These are phyloP conservation scores for Cladosporium sp. DNA, from an alignment of 2,329 filamentous ascomycete species.

Conservation along the genomic window DNA sequence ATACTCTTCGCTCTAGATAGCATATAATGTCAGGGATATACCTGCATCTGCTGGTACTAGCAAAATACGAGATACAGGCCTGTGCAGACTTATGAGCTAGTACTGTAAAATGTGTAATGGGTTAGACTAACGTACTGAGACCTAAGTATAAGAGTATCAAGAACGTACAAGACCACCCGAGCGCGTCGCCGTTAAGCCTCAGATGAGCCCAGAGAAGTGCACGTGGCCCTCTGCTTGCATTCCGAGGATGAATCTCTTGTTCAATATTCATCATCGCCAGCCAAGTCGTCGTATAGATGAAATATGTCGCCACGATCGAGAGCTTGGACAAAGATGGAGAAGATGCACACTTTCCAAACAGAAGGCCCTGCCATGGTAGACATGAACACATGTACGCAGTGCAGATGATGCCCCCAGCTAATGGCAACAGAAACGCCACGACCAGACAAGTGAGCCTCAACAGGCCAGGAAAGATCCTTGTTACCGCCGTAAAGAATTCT, in stretches of 20 bases:
- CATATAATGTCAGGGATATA: too few species aligned
- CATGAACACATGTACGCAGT: neutral
- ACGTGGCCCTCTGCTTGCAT: neutral
- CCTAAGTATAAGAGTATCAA: neutral
- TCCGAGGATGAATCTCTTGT: too few species aligned
- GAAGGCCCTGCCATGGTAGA: neutral
- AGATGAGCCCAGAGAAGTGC: neutral
- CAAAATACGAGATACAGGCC: too few species aligned
- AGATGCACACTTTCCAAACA: neutral
- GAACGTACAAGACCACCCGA: neutral
- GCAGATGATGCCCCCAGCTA: neutral
- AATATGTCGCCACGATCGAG: neutral
- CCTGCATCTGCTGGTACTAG: too few species aligned
- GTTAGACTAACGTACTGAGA: neutral
- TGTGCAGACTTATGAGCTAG: too few species aligned
- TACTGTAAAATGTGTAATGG: too few species aligned
- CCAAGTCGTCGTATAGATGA: neutral
- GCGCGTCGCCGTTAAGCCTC: neutral
- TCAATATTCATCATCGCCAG: too few species aligned
- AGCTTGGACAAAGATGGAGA: neutral
- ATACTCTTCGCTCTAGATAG: too few species aligned
- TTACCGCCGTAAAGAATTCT: too few species aligned
- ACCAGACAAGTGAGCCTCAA: too few species aligned
- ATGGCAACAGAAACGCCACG: neutral
- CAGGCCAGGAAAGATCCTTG: too few species aligned